Percentiles rank a stretch among this genome's conserved stretches.
Evolutionary conservation across 2,329 filamentous ascomycete genomes (phyloP).

Genomic region (Fusarium austroafricanum): DNA sequence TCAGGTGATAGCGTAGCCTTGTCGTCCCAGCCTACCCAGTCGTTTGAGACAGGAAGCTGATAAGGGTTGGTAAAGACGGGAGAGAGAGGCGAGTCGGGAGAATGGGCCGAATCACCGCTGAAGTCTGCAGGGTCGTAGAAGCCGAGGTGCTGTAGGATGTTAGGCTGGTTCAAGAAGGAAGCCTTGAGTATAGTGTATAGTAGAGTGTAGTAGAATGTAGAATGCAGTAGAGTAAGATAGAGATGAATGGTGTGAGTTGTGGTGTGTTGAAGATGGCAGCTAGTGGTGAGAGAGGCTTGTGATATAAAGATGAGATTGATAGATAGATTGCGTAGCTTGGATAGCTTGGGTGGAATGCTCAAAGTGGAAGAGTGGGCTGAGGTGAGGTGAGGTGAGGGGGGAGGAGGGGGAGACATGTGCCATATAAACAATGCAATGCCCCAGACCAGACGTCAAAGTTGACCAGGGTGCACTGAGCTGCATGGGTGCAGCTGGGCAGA

Average conservation of each 20-base stretch:
- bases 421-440: conserved; percentile 45
- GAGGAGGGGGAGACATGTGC: conserved; percentile 40
- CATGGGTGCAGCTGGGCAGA: too few species aligned
- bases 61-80: conserved; percentile 46
- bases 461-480: conserved; percentile 30
- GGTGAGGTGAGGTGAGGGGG: conserved; percentile 40
- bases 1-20: conserved; percentile 46
- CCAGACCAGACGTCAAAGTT: conserved; percentile 28
- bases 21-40: conserved; percentile 47
- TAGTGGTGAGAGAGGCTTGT: conserved; percentile 27
- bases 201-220: neutral
- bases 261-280: conserved; percentile 16
- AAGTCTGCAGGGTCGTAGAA: conserved; percentile 47
- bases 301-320: conserved; percentile 38
- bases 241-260: conserved; percentile 31
- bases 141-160: conserved; percentile 39
- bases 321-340: conserved; percentile 10
- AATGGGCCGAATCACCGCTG: conserved; percentile 46
- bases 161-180: conserved; percentile 29
- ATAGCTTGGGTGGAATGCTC: conserved; percentile 26
- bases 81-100: conserved; percentile 45
- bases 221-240: neutral
- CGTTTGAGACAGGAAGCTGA: conserved; percentile 45
- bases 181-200: too few species aligned
- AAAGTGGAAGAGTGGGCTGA: conserved; percentile 39